Base-by-base conservation (phyloP, 257 asterid genomes). In the Gentiana macrophylla region DNA sequence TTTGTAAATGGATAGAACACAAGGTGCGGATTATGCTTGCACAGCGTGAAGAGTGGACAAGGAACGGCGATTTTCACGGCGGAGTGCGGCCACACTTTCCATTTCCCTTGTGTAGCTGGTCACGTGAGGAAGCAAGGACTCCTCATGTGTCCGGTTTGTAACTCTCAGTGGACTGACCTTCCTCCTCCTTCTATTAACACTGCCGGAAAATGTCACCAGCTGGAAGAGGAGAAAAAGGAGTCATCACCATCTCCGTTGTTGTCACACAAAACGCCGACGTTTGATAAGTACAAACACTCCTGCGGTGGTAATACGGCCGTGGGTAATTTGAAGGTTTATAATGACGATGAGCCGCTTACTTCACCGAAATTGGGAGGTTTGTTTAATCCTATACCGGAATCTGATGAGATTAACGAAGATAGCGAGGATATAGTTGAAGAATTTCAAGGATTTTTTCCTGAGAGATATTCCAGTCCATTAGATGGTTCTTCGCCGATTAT, bases 41-140 rank as follows among this genome's bases (percentile, higher is more conserved):
- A 77, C 67, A 56, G 71, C 52, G 86, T 88, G 66, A 85, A 80
- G 64, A 74, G 89, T 4, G 95, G 95, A 34, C 92, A 86, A 51
- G 99, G 95, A 3, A 88, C 83, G 46, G 97, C 97, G 24, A 86
- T 86, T 48, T 88, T 92, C 86, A 92, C 97, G 79, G 97, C 99
- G 74, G 97, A 88, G 78, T 92, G 99, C 74, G 78, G 85, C 62
- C 92, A 92, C 74, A 77, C 79, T 67, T 92, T 92, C 71, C 99
- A 92, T 46, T 92, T 86, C 37, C 97, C 86, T 32, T 92, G 99
- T 77, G 79, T 92, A 51, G 82, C 94, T 50, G 79, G 79, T 15
- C 86, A 81, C 66, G 74, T 76, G 50, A 82, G 79, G 76, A 80
- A 84, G 67, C 79, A 83, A 67, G 80, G 69, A 1, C 51, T 74